Evolutionary conservation across 345 rosid genomes (phyloP).

Genomic region (Hypericum androsaemum): DNA sequence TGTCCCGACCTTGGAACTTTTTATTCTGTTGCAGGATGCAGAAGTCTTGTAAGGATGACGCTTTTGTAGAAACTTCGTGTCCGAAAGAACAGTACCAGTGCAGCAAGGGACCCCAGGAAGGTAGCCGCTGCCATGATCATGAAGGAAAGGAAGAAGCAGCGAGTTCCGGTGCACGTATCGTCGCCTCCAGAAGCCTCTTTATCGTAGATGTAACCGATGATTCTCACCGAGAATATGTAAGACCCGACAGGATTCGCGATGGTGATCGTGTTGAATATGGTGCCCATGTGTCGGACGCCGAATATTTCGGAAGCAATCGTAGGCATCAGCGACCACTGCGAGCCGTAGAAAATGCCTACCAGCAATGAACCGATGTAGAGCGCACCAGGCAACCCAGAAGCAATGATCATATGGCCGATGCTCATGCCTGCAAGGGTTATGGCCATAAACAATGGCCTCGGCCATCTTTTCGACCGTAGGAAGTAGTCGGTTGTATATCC

Average conservation of each 20-base stretch:
- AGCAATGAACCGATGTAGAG: conserved; percentile 33
- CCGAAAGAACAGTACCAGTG: conserved; percentile 28
- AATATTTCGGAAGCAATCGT: conserved; percentile 42
- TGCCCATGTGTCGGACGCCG: conserved; percentile 39
- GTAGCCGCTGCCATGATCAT: conserved; percentile 36
- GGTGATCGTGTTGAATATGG: conserved; percentile 42
- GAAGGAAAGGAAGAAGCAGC: conserved; percentile 41
- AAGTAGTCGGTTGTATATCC: conserved; percentile 37
- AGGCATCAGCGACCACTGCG: conserved; percentile 51
- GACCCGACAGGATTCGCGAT: conserved; percentile 48
- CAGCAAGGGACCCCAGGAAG: conserved; percentile 32
- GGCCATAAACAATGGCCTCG: conserved; percentile 47
- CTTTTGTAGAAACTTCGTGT: conserved; percentile 26
- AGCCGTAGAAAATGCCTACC: conserved; percentile 45
- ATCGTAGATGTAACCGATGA: conserved; percentile 42
- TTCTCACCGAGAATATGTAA: conserved; percentile 38
- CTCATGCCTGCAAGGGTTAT: conserved; percentile 33
- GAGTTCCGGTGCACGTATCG: conserved; percentile 26
- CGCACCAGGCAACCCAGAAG: conserved; percentile 37
- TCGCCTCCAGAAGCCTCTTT: conserved; percentile 26
- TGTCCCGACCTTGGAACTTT: not conserved
- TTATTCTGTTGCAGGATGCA: conserved; percentile 9
- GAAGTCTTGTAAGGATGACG: conserved; percentile 24
- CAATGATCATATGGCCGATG: conserved; percentile 35
- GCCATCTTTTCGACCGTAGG: conserved; percentile 28